Conservation (phyloP, 1,284 basidiomycete genomes). For the Cryptococcus sp. region DNA sequence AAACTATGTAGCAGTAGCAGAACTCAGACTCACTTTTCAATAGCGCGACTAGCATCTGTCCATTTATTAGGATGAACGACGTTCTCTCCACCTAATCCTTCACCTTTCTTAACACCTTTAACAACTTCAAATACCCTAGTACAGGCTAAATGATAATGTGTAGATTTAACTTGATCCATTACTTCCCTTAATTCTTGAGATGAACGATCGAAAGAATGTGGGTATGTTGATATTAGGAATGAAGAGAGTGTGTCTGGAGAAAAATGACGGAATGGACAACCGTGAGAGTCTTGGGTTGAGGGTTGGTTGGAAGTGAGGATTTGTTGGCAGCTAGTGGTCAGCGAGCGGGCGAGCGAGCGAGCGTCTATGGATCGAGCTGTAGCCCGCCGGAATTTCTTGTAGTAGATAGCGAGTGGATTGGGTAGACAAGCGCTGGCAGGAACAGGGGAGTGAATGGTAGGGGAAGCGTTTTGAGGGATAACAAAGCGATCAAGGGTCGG, state of each 20-base stretch:
- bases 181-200: conserved; percentile 81
- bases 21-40: conserved; percentile 40
- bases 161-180: conserved; percentile 70
- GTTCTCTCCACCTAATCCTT: conserved; percentile 85
- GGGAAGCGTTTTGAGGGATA: too few relatives aligned
- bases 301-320: conserved; percentile 77
- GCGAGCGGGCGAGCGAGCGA: too few relatives aligned
- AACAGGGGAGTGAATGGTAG: too few relatives aligned
- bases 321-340: conserved; percentile 68
- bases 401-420: too few relatives aligned
- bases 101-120: conserved; percentile 84
- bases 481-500: too few relatives aligned
- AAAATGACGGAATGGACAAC: conserved; percentile 94
- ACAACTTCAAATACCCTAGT: conserved; percentile 96
- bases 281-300: conserved; percentile 70
- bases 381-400: too few relatives aligned
- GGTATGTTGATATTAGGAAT: conserved; percentile 69
- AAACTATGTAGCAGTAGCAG: neutral
- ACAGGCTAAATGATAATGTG: conserved; percentile 93
- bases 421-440: too few relatives aligned
- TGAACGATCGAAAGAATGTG: conserved; percentile 52
- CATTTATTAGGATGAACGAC: conserved; percentile 92
- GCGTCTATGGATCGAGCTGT: too few relatives aligned
- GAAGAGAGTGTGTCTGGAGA: conserved; percentile 76
- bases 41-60: conserved; percentile 52